Evolutionary conservation across 2,329 filamentous ascomycete species (phyloP), one percentile per base, ranked within the genome.

Genomic region (Phoma sp.): DNA sequence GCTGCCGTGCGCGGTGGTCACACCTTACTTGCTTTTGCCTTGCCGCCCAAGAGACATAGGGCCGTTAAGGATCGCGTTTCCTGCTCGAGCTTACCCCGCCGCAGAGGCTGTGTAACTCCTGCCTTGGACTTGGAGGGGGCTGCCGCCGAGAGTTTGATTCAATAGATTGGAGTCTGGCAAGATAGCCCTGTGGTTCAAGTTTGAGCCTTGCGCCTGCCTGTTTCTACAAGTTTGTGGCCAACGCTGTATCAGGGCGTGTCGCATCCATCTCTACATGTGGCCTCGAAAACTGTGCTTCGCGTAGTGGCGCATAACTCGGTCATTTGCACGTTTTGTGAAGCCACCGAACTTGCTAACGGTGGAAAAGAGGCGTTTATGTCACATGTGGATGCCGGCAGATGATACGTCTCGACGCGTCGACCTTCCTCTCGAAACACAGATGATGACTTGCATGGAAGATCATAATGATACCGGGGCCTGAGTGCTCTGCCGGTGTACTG

Each of bases 281-380:
- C 9, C 18, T 25, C 10, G 41, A 46, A 36, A 27, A 14, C 40
- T 45, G 38, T 44, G 43, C 27, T 47, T 45, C 42, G 44, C 50
- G 50, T 52, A 43, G 58, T 61, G 58, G 61, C 60, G 56, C 51
- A 50, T 67, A 57, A 60, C 58, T 55, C 41, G 51, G 58, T 57
- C 42, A 55, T 50, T 58, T 46, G 52, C 49, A 52, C 54, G 49
- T 33, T 42, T 46, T 45, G 25, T 23, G 35, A 38, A 44, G 35
- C 39, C 27, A 48, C 39, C 10, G 24, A 29, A 43, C 9, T 43
- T 43, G 32, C 32, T 40, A 35, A 36, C 39, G 36, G 47, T 47
- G 36, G 24, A 38, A 36, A 22, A 43, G 35, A 55, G 55, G 13
- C 25, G 46, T 45, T 29, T 30, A 32, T 32, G 43, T 47, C 49